Evolutionary conservation across 2,329 filamentous ascomycete species (phyloP).

Genomic region (Aspergillus chevalieri): DNA sequence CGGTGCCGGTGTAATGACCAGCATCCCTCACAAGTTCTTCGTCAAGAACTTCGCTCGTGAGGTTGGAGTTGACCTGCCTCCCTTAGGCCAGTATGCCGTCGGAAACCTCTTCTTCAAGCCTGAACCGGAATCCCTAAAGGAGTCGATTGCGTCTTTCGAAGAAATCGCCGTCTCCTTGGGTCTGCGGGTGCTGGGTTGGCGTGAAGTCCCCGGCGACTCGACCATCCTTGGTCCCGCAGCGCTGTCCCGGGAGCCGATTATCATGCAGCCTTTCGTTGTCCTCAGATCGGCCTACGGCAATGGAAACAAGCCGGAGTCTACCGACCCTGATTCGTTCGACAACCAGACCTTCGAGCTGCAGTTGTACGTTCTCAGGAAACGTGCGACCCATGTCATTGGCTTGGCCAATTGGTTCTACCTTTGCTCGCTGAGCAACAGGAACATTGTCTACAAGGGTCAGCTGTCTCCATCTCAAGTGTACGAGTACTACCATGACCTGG

Average conservation of each 20-base stretch:
- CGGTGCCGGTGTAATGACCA: slow-evolving; percentile 98
- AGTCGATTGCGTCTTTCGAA: slow-evolving; percentile 90
- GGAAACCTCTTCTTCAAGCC: slow-evolving; percentile 99
- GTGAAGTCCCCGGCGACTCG: slow-evolving; percentile 89
- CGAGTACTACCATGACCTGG: slow-evolving; percentile 94
- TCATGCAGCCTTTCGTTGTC: slow-evolving; percentile 93
- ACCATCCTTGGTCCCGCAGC: slow-evolving; percentile 88
- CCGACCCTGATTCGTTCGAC: slow-evolving; percentile 75
- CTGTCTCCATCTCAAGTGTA: slow-evolving; percentile 92
- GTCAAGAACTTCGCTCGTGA: slow-evolving; percentile 96
- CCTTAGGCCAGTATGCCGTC: slow-evolving; percentile 87
- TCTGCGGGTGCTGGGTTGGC: slow-evolving; percentile 89
- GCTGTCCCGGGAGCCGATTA: slow-evolving; percentile 86
- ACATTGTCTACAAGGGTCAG: slow-evolving; percentile 99
- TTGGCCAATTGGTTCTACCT: slow-evolving; percentile 99
- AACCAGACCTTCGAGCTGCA: slow-evolving; percentile 84
- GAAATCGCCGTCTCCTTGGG: slow-evolving; percentile 83
- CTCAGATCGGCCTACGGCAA: slow-evolving; percentile 76
- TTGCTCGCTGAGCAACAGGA: slow-evolving; percentile 93
- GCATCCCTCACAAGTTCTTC: slow-evolving; percentile 97
- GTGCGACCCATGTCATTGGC: slow-evolving; percentile 87
- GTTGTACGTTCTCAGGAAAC: slow-evolving; percentile 90
- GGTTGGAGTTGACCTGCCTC: slow-evolving; percentile 78
- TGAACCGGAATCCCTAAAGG: slow-evolving; percentile 78
- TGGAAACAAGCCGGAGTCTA: slow-evolving; percentile 69